Percentiles rank a stretch among this genome's conserved stretches.
Conservation (phyloP, 164 flowering plant species). For the Berberis vulgaris region DNA sequence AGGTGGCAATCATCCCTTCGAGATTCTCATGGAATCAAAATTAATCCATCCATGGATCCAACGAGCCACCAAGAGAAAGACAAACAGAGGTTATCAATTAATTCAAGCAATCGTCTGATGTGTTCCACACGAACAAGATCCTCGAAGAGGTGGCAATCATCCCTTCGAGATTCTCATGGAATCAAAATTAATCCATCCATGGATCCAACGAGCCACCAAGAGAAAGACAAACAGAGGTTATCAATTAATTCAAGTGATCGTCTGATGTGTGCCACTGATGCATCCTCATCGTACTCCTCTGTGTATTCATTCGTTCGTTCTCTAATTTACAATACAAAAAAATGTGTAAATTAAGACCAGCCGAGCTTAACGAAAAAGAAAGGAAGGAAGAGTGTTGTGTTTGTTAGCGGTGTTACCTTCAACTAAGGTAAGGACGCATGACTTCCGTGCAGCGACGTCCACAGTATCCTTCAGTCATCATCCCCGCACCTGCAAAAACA, state of each 20-base stretch:
- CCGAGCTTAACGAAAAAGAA: not conserved
- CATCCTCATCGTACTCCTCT: conserved; percentile 85
- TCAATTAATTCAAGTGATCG: conserved; percentile 42
- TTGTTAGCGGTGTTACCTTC: conserved; percentile 43
- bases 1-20: too few relatives aligned
- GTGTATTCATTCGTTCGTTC: conserved; percentile 3
- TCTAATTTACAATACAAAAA: not conserved
- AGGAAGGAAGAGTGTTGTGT: not conserved
- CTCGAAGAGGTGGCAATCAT: too few relatives aligned
- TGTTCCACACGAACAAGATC: too few relatives aligned
- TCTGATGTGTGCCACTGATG: conserved; percentile 83
- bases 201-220: too few relatives aligned
- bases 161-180: too few relatives aligned
- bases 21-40: too few relatives aligned
- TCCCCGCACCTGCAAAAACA: conserved; percentile 62
- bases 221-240: too few relatives aligned
- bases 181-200: too few relatives aligned
- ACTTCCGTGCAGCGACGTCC: conserved; percentile 86
- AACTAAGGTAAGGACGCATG: conserved; percentile 52
- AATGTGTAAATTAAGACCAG: not conserved
- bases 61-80: too few relatives aligned
- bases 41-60: too few relatives aligned
- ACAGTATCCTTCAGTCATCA: conserved; percentile 67
- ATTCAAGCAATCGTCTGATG: too few relatives aligned
- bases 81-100: too few relatives aligned